phyloP scores from a whole-genome alignment of 331 rosid genomes.

The Phaseolus coccineus region DNA sequence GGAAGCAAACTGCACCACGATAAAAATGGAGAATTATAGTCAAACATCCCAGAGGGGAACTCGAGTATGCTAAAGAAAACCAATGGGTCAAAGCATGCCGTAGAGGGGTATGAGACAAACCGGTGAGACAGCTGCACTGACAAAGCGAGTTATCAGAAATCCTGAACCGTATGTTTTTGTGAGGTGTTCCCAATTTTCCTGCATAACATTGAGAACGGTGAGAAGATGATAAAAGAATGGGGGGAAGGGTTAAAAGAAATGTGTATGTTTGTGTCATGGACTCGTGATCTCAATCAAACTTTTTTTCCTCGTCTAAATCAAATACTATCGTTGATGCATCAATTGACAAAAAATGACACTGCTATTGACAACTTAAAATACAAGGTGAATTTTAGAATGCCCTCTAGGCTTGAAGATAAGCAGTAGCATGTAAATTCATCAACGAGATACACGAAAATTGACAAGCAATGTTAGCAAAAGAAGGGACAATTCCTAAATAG shows the following conservation, averaged over 20 bases:
- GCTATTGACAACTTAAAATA: background rate
- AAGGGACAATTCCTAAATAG: slow-evolving; percentile 19
- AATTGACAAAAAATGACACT: background rate
- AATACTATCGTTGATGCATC: slow-evolving; percentile 6
- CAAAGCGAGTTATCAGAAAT: slow-evolving; percentile 74
- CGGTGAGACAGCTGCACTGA: slow-evolving; percentile 79
- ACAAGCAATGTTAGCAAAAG: slow-evolving; percentile 26
- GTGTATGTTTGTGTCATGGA: background rate
- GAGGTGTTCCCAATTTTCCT: slow-evolving; percentile 79
- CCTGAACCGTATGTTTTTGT: slow-evolving; percentile 75
- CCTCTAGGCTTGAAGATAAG: background rate
- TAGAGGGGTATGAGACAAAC: slow-evolving; percentile 55
- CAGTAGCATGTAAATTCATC: slow-evolving; percentile 21
- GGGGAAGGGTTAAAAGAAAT: background rate
- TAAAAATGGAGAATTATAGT: background rate
- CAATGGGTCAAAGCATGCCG: slow-evolving; percentile 19
- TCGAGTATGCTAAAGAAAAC: background rate
- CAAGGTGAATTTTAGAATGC: background rate
- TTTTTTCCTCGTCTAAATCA: slow-evolving; percentile 17
- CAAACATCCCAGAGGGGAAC: slow-evolving; percentile 21
- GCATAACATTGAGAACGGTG: slow-evolving; percentile 31
- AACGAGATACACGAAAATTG: background rate
- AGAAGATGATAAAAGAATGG: background rate
- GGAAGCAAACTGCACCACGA: slow-evolving; percentile 76
- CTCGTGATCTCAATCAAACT: background rate